Conservation (phyloP, 1,139 yeast genomes). For the Groenewaldozyma auringiensis region DNA sequence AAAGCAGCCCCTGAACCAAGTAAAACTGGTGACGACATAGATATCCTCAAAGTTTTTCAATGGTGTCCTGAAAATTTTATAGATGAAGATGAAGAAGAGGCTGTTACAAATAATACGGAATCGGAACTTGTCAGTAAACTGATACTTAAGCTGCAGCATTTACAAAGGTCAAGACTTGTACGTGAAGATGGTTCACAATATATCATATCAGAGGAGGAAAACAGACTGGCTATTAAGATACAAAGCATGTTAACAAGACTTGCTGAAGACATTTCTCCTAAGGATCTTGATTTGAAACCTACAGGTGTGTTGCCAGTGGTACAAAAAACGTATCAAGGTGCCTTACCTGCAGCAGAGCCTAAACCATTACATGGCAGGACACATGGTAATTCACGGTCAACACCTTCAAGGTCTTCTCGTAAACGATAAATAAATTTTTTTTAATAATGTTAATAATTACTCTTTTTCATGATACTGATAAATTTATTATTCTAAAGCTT, state of each 20-base stretch:
- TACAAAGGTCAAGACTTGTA: conserved; percentile 54
- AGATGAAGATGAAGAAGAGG: conserved; percentile 47
- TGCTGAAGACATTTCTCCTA: conserved; percentile 26
- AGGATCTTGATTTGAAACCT: conserved; percentile 21
- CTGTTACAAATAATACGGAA: conserved; percentile 37
- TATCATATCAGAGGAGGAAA: conserved; percentile 41
- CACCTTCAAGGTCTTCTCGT: conserved; percentile 1
- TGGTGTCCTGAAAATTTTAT: conserved; percentile 50
- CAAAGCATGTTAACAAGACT: conserved; percentile 45
- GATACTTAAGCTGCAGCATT: conserved; percentile 49
- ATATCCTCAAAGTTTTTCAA: conserved; percentile 41
- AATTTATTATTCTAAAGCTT: not conserved
- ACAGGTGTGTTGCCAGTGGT: conserved; percentile 52
- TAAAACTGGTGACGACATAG: conserved; percentile 20
- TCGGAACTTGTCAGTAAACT: conserved; percentile 51
- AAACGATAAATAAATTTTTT: not conserved
- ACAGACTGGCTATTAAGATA: conserved; percentile 42
- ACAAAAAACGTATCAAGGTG: conserved; percentile 68
- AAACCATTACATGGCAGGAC: conserved; percentile 9
- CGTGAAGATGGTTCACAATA: conserved; percentile 26
- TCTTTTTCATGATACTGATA: not conserved
- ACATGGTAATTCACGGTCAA: not conserved
- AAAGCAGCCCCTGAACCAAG: not conserved
- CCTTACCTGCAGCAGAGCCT: conserved; percentile 55
- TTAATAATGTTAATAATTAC: not conserved